Evolutionary conservation across 441 rosid genomes (phyloP).

Genomic region (Erodium chrysanthum): DNA sequence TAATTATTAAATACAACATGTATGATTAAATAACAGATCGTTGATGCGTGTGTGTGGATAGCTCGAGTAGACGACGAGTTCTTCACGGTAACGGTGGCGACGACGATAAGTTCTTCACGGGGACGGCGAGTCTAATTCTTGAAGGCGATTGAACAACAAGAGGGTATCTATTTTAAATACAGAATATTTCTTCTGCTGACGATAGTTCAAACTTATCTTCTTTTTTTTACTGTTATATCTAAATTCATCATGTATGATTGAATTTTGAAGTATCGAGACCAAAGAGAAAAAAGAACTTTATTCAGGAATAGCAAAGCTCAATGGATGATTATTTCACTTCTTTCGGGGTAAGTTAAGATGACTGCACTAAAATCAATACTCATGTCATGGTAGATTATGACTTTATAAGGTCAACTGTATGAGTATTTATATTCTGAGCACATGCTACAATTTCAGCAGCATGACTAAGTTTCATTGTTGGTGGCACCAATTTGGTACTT

Average conservation of each 20-base stretch:
- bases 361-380: background rate
- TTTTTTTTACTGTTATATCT: background rate
- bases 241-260: background rate
- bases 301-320: background rate
- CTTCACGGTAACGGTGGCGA: no score
- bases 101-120: no score
- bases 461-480: background rate
- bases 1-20: no score
- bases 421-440: background rate
- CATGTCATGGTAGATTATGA: background rate
- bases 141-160: no score
- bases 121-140: no score
- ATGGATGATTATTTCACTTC: background rate
- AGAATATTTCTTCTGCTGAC: background rate
- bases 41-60: no score
- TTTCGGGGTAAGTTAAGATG: background rate
- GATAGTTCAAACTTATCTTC: background rate
- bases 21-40: no score
- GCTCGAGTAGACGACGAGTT: no score
- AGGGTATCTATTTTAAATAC: background rate
- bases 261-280: background rate
- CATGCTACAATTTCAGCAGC: background rate
- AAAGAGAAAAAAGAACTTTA: background rate
- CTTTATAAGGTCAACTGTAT: no score
- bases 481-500: no score